A percentile compares a stretch with the other conserved stretches of the same genome.
Conservation (phyloP, 2,329 filamentous ascomycete genomes). For the Cytospora piceicola region DNA sequence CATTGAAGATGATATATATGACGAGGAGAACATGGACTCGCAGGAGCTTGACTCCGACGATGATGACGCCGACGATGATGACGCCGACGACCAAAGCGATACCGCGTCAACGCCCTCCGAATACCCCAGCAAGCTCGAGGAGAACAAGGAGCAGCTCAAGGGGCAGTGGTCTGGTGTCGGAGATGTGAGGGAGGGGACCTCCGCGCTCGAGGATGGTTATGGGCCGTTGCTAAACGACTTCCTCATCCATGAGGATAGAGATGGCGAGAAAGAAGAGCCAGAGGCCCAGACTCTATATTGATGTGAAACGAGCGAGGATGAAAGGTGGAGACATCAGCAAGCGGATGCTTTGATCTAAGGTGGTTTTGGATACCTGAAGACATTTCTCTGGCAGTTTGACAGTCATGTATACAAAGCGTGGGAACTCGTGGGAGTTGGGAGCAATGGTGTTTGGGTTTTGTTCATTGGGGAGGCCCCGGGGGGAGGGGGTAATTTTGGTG, state of each 20-base stretch:
- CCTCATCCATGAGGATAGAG: constrained; percentile 28
- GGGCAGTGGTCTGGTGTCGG: constrained; percentile 39
- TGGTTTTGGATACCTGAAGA: constrained; percentile 3
- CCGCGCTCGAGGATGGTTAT: constrained; percentile 23
- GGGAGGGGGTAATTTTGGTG: background rate
- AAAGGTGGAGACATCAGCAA: constrained; percentile 1
- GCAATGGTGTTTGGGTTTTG: constrained; percentile 19
- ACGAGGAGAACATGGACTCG: constrained; percentile 58
- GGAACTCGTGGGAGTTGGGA: background rate
- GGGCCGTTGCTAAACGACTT: constrained; percentile 20
- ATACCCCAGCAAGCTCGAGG: constrained; percentile 52
- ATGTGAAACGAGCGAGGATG: background rate
- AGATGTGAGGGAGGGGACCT: constrained; percentile 26
- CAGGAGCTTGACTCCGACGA: constrained; percentile 21
- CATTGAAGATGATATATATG: constrained; percentile 55
- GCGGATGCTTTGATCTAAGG: background rate
- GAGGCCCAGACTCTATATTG: constrained; percentile 10
- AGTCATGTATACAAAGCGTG: background rate
- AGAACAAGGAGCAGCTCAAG: constrained; percentile 45
- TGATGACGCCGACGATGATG: constrained; percentile 34
- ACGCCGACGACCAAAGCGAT: constrained; percentile 43
- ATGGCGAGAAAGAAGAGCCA: constrained; percentile 10
- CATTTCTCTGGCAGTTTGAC: background rate
- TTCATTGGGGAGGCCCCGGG: background rate
- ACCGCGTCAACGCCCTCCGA: constrained; percentile 59